Conservation (phyloP, 139 green algal genomes). For the Raphidocelis subcapitata region DNA sequence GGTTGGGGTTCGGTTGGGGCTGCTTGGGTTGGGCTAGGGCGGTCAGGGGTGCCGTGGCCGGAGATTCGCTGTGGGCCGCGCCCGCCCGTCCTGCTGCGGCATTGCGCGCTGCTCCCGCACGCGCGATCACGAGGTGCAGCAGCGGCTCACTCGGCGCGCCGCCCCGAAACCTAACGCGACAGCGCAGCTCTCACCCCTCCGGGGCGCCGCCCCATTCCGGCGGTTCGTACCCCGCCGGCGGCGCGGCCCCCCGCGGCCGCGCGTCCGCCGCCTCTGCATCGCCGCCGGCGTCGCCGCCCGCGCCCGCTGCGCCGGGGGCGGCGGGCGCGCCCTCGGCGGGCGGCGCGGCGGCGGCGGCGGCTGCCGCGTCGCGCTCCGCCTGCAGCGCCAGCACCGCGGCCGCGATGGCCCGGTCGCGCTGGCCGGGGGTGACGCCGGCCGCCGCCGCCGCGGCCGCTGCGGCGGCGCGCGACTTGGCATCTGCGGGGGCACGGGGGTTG, state of each 20-base stretch:
- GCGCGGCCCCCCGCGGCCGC: background rate
- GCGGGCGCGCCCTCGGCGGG: background rate
- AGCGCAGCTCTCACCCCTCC: conserved; percentile 41
- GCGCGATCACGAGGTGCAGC: background rate
- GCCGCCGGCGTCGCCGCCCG: background rate
- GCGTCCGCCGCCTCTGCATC: background rate
- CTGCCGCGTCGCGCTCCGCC: background rate
- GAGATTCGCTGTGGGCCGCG: too few relatives aligned
- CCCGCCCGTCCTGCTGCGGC: too few relatives aligned
- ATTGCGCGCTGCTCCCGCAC: too few relatives aligned
- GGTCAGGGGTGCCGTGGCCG: too few relatives aligned
- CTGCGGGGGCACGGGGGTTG: background rate
- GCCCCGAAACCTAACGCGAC: background rate
- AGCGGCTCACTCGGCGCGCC: background rate
- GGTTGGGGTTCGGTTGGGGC: too few relatives aligned
- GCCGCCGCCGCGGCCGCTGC: conserved; percentile 29
- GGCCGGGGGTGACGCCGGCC: conserved; percentile 24
- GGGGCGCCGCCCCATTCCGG: conserved; percentile 63
- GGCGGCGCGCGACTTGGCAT: conserved; percentile 21
- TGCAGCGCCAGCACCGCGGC: conserved; percentile 22
- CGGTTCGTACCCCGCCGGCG: conserved; percentile 39
- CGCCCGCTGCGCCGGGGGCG: background rate
- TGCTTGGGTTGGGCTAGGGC: too few relatives aligned
- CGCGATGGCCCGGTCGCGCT: conserved; percentile 38
- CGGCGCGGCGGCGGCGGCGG: background rate